Base-by-base conservation (phyloP, 768 basidiomycete species). In the Hemileccinum rubropunctum region DNA sequence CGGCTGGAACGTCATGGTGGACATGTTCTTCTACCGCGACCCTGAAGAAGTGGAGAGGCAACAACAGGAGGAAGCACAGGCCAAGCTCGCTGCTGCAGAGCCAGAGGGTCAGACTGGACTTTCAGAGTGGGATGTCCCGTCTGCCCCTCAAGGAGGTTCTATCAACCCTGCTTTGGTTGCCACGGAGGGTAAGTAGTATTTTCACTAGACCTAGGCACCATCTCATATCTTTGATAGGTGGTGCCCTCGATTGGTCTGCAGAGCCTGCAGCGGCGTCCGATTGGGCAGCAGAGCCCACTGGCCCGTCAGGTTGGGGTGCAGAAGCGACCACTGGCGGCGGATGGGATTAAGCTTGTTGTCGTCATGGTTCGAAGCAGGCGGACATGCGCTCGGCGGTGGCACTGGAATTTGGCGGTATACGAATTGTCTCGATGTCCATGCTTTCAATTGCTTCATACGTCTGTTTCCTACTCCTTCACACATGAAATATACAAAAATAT, bases 11-110 rank as follows among this genome's bases (percentile, higher is more conserved):
- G 88, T 97, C 71, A 97, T 98, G 91, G 93, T 95, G 58, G 95
- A 95, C 73, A 88, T 95, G 87, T 95, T 95, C 88, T 94, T 98
- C 86, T 98, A 98, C 84, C 91, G 95, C 65, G 95, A 98, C 76
- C 94, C 95, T 54, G 95, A 99, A 71, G 97, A 99, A 74, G 90
- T 98, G 61, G 95, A 98, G 83, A 91, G 89, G 75, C 95, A 98
- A 75, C 91, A 93, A 68, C 86, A 90, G 66, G 95, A 93, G 69
- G 92, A 91, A 69, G 90, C 91, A 23, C 83, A 87, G 56, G 90
- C 90, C 61, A 94, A 94, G 74, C 73, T 75, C 45, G 71, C 72
- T 44, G 77, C 81, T 57, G 78, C 81, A 54, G 82, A 80, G 44
- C 82, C 78, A 56, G 81, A 72, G 50, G 71, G 65, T 38, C 86